A percentile compares a stretch with the other conserved stretches of the same genome.
Conservation (phyloP, 768 basidiomycete species). For the Amanita subjunquillea region DNA sequence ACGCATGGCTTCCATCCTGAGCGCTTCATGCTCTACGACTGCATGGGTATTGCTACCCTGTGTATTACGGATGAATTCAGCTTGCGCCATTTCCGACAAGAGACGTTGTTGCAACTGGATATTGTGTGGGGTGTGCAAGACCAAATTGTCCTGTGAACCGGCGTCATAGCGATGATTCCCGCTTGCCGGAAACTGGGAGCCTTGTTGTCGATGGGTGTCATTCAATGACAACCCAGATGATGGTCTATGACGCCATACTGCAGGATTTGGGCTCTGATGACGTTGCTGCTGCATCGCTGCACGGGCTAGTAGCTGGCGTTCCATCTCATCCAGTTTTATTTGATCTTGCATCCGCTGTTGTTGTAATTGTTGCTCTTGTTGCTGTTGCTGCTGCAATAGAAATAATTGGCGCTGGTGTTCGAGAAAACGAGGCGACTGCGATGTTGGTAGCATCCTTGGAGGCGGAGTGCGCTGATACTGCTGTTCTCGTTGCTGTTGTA, state of each 20-base stretch:
- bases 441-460: constrained; percentile 62
- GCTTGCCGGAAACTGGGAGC: constrained; percentile 33
- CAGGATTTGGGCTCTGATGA: constrained; percentile 12
- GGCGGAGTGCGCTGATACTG: constrained; percentile 53
- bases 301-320: constrained; percentile 48
- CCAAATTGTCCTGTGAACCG: constrained; percentile 42
- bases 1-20: constrained; percentile 72
- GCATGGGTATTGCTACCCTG: constrained; percentile 38
- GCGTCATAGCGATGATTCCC: constrained; percentile 20
- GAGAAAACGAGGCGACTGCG: constrained; percentile 72
- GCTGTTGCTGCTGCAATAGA: constrained; percentile 60
- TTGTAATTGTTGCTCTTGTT: constrained; percentile 47
- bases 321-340: constrained; percentile 52
- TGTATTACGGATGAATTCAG: constrained; percentile 55
- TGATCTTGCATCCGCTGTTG: constrained; percentile 58
- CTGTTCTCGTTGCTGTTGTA: constrained; percentile 44
- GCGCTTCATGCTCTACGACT: constrained; percentile 52
- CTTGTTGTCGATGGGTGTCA: constrained; percentile 39
- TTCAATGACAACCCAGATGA: constrained; percentile 35
- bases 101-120: constrained; percentile 68
- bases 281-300: constrained; percentile 34
- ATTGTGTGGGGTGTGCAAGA: constrained; percentile 44
- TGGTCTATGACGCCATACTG: constrained; percentile 11
- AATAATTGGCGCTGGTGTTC: constrained; percentile 66
- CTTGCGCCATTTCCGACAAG: constrained; percentile 67